A percentile compares a stretch with the other conserved stretches of the same genome.
phyloP scores from a whole-genome alignment of 2,329 filamentous ascomycete species.

The Phialophora chinensis region DNA sequence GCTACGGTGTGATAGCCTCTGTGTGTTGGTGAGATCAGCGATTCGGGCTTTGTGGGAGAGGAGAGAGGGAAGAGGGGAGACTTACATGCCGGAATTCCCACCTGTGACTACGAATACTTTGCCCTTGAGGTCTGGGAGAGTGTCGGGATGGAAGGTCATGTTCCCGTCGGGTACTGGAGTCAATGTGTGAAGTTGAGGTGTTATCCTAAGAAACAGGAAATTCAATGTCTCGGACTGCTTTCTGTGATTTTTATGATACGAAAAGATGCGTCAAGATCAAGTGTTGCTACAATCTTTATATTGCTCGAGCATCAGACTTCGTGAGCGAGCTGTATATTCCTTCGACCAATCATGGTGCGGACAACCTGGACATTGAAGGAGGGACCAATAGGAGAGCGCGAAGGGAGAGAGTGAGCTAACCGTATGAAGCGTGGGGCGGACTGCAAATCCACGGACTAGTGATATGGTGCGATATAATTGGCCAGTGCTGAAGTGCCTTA shows the following conservation, averaged over 20 bases:
- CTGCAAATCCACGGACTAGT: too few species aligned
- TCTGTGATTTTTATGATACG: background rate
- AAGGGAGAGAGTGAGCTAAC: background rate
- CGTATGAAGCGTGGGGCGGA: conserved; percentile 1
- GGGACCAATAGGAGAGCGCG: too few species aligned
- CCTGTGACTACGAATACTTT: conserved; percentile 55
- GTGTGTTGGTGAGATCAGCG: conserved; percentile 9
- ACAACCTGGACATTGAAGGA: too few species aligned
- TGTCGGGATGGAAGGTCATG: conserved; percentile 23
- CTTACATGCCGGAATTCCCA: conserved; percentile 39
- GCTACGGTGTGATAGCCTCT: conserved; percentile 53
- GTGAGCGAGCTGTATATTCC: too few species aligned
- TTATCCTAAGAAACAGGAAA: background rate
- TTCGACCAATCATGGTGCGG: too few species aligned
- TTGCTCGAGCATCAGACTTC: background rate
- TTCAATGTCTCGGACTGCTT: conserved; percentile 2
- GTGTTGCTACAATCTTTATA: conserved; percentile 7
- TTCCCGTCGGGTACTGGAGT: conserved; percentile 2
- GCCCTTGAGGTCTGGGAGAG: conserved; percentile 48
- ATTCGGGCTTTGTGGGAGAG: conserved; percentile 6
- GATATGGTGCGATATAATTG: too few species aligned
- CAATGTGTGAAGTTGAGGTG: conserved; percentile 8
- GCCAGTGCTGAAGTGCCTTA: too few species aligned
- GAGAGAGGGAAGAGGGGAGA: conserved; percentile 15
- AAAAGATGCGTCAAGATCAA: conserved; percentile 9